A percentile compares a stretch with the other conserved stretches of the same genome.
Conservation (phyloP, 805 yeast species). For the Hanseniaspora meyeri region DNA sequence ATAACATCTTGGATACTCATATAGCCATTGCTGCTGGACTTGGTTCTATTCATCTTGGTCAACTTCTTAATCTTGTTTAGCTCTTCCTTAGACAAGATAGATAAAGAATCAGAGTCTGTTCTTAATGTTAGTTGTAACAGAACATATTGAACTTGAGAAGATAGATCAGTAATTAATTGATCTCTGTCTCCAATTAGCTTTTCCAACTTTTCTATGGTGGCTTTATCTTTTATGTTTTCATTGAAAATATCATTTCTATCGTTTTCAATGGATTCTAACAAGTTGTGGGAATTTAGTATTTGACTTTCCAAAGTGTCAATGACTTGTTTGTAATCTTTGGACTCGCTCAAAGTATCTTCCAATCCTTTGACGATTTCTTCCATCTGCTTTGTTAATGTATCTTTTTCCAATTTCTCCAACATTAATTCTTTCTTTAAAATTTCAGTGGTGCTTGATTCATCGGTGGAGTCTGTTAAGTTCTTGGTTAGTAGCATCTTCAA, state of each 20-base stretch:
- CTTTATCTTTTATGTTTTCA: slow-evolving; percentile 18
- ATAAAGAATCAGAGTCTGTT: slow-evolving; percentile 45
- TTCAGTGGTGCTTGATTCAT: slow-evolving; percentile 31
- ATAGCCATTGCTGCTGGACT: slow-evolving; percentile 15
- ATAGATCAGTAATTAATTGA: slow-evolving; percentile 56
- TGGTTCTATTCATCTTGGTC: slow-evolving; percentile 22
- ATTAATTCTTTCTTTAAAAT: slow-evolving; percentile 52
- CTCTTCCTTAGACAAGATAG: slow-evolving; percentile 45
- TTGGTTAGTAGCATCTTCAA: not conserved
- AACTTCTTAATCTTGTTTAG: slow-evolving; percentile 49
- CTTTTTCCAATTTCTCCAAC: slow-evolving; percentile 60
- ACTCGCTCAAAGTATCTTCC: slow-evolving; percentile 64
- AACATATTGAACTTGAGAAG: slow-evolving; percentile 68
- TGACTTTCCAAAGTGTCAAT: slow-evolving; percentile 46
- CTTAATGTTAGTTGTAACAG: slow-evolving; percentile 53
- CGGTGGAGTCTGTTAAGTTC: not conserved
- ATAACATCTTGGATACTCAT: slow-evolving; percentile 59
- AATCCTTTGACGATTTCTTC: slow-evolving; percentile 62
- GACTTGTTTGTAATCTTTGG: slow-evolving; percentile 52
- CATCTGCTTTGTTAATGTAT: slow-evolving; percentile 55
- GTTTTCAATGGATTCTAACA: slow-evolving; percentile 44
- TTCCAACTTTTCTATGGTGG: slow-evolving; percentile 27
- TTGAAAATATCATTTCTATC: slow-evolving; percentile 28
- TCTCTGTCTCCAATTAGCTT: slow-evolving; percentile 33
- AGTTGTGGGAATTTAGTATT: slow-evolving; percentile 40